Conservation (phyloP, 805 yeast species). For the Ogataea salicorniae region DNA sequence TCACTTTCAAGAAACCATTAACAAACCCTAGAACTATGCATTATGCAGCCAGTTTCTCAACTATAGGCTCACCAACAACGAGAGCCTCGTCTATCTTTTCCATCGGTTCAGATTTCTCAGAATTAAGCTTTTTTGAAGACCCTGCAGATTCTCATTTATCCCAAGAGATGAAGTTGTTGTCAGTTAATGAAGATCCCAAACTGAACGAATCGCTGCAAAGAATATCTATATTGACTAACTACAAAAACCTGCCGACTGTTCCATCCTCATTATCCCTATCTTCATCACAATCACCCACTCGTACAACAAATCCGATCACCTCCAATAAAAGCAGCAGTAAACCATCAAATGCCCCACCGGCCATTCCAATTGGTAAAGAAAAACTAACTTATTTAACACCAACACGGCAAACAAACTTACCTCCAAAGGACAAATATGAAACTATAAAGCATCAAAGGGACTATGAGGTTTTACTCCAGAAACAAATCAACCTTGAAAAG, state of each 20-base stretch:
- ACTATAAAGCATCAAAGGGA: slow-evolving; percentile 49
- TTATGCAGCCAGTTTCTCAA: slow-evolving; percentile 10
- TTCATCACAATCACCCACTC: slow-evolving; percentile 1
- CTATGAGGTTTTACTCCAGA: slow-evolving; percentile 39
- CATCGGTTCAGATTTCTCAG: slow-evolving; percentile 27
- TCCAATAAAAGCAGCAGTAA: neutral
- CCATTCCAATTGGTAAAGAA: slow-evolving; percentile 9
- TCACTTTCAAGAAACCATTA: slow-evolving; percentile 20
- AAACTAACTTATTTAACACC: slow-evolving; percentile 31
- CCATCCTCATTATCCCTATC: neutral
- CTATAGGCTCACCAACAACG: slow-evolving; percentile 31
- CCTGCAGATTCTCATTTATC: slow-evolving; percentile 22
- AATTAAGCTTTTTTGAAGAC: slow-evolving; percentile 18
- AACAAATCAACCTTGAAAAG: slow-evolving; percentile 38
- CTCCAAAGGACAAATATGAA: slow-evolving; percentile 57
- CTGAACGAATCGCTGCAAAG: slow-evolving; percentile 35
- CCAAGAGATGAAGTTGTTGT: slow-evolving; percentile 32
- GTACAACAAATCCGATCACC: neutral
- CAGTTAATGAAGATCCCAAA: slow-evolving; percentile 28
- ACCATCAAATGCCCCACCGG: neutral
- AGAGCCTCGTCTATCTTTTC: slow-evolving; percentile 44
- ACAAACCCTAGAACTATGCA: neutral
- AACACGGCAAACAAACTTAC: slow-evolving; percentile 61
- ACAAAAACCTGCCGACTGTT: slow-evolving; percentile 3
- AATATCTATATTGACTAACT: slow-evolving; percentile 26